Conservation (phyloP, 768 basidiomycete genomes). For the Heimioporus sp. region DNA sequence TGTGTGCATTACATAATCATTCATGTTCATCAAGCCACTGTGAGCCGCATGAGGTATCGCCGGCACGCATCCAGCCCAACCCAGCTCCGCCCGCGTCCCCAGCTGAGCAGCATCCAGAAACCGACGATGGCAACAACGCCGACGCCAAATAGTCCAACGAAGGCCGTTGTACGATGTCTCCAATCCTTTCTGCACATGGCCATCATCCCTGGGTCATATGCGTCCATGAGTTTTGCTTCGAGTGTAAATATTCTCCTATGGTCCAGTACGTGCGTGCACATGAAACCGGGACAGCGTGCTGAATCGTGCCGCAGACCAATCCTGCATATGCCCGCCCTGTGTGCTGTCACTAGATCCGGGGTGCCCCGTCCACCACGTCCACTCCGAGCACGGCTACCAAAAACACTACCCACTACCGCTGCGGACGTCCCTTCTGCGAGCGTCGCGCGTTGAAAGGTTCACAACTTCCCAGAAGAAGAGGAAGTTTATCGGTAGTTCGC, state of each 20-base stretch:
- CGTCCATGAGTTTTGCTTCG: slow-evolving; percentile 93
- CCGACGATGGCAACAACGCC: too few relatives aligned
- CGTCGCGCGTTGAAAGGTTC: slow-evolving; percentile 46
- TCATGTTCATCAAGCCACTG: background rate
- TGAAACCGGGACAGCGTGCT: background rate
- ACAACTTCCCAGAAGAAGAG: slow-evolving; percentile 30
- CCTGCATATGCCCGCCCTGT: slow-evolving; percentile 76
- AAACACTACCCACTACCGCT: slow-evolving; percentile 75
- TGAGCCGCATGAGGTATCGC: too few relatives aligned
- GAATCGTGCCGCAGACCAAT: slow-evolving; percentile 53
- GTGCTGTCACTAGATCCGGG: slow-evolving; percentile 60
- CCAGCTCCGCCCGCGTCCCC: too few relatives aligned
- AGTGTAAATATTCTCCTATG: slow-evolving; percentile 85
- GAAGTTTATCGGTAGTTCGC: slow-evolving; percentile 34
- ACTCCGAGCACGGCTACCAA: slow-evolving; percentile 76
- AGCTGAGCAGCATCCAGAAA: too few relatives aligned
- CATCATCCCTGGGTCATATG: slow-evolving; percentile 79
- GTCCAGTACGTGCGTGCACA: slow-evolving; percentile 59
- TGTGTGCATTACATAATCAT: too few relatives aligned
- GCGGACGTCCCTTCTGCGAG: slow-evolving; percentile 44
- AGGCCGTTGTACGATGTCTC: slow-evolving; percentile 82
- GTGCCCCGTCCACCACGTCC: slow-evolving; percentile 76
- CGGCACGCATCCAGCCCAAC: too few relatives aligned
- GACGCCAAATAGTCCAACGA: slow-evolving; percentile 12
- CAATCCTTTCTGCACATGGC: slow-evolving; percentile 75